Percentiles rank a stretch among this genome's conserved stretches.
Conservation (phyloP, 1,284 basidiomycete species). For the Fomes fomentarius region DNA sequence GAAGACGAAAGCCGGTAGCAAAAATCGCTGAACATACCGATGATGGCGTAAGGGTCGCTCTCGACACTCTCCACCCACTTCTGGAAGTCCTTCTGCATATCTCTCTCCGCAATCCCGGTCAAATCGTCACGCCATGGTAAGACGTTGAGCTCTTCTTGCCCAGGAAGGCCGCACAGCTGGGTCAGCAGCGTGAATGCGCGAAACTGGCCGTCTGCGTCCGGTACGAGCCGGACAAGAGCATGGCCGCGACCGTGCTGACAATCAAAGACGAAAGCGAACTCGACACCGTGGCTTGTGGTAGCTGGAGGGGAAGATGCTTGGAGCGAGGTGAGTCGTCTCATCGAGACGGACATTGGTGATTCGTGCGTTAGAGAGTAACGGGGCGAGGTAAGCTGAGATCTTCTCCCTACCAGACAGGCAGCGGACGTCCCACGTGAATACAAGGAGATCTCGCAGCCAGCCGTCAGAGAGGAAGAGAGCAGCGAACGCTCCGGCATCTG, state of each 20-base stretch:
- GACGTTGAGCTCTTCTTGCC: slow-evolving; percentile 32
- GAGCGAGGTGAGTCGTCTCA: slow-evolving; percentile 29
- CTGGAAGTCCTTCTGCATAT: slow-evolving; percentile 22
- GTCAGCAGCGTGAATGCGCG: slow-evolving; percentile 33
- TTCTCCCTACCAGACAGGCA: slow-evolving; percentile 48
- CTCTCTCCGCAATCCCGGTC: slow-evolving; percentile 15
- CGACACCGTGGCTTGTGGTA: slow-evolving; percentile 19
- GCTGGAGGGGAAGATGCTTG: slow-evolving; percentile 26
- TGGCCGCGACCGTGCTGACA: slow-evolving; percentile 40
- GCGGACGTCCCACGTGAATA: slow-evolving; percentile 65
- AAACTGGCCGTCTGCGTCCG: slow-evolving; percentile 10
- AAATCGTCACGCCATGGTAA: slow-evolving; percentile 16
- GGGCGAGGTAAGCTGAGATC: slow-evolving; percentile 47
- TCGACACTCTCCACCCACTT: slow-evolving; percentile 26
- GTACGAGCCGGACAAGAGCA: slow-evolving; percentile 41
- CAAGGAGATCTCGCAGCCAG: slow-evolving; percentile 59
- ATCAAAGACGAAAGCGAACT: slow-evolving; percentile 43
- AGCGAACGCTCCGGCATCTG: slow-evolving; percentile 38
- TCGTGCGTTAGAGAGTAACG: slow-evolving; percentile 29
- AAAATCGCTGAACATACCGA: slow-evolving; percentile 10
- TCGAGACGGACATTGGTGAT: slow-evolving; percentile 37
- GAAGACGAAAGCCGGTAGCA: slow-evolving; percentile 12
- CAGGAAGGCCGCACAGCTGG: slow-evolving; percentile 34
- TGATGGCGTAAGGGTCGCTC: slow-evolving; percentile 31
- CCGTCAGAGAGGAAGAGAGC: slow-evolving; percentile 49